A percentile compares a stretch with the other conserved stretches of the same genome.
Evolutionary conservation across 1,139 yeast species (phyloP).

Genomic region (Hyphopichia wangnamkhiaoensis): DNA sequence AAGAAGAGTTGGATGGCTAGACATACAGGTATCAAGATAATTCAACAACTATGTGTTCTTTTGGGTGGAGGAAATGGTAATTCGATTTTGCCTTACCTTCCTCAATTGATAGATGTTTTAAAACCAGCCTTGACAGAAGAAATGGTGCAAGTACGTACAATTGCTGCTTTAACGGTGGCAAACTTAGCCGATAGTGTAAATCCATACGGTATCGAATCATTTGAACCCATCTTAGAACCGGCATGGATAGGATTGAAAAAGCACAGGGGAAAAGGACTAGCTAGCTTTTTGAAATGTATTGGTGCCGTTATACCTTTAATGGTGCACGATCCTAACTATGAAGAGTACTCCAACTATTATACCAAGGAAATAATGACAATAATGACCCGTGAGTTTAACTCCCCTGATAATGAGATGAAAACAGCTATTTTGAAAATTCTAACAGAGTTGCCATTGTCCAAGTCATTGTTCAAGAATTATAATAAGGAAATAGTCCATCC

Average conservation of each 20-base stretch:
- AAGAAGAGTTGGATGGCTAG: constrained; percentile 83
- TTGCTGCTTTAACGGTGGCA: constrained; percentile 72
- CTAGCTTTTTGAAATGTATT: constrained; percentile 75
- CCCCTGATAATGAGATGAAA: constrained; percentile 91
- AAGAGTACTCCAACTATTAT: constrained; percentile 78
- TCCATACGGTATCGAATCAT: constrained; percentile 91
- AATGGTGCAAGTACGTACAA: constrained; percentile 62
- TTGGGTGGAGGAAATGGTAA: constrained; percentile 65
- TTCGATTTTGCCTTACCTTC: constrained; percentile 67
- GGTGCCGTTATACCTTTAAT: constrained; percentile 84
- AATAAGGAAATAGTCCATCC: constrained; percentile 53
- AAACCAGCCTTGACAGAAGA: constrained; percentile 69
- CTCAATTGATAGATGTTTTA: constrained; percentile 64
- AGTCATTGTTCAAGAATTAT: constrained; percentile 29
- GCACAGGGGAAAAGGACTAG: constrained; percentile 77
- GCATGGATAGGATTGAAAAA: constrained; percentile 77
- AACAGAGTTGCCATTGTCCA: constrained; percentile 32
- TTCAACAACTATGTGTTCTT: constrained; percentile 72
- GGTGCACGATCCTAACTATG: constrained; percentile 53
- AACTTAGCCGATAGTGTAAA: constrained; percentile 81
- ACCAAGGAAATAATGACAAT: constrained; percentile 71
- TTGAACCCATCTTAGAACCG: constrained; percentile 69
- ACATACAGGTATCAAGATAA: constrained; percentile 79
- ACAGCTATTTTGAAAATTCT: constrained; percentile 59
- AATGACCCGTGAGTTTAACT: constrained; percentile 67